phyloP scores from a whole-genome alignment of 495 filamentous ascomycete species.

The Pyronema omphalodes region DNA sequence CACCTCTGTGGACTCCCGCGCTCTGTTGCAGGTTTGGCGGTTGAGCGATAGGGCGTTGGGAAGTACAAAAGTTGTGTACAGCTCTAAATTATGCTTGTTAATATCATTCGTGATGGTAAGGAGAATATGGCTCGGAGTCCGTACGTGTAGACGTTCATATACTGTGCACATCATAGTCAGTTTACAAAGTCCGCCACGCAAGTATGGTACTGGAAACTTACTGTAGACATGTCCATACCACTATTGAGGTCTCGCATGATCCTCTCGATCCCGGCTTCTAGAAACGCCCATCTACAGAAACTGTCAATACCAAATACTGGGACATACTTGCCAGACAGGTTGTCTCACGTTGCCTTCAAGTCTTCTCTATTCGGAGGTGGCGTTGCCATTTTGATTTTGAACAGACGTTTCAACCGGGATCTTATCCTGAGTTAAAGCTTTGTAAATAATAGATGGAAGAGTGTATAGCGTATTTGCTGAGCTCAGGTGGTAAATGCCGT shows the following conservation, averaged over 20 bases:
- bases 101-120: slow-evolving; percentile 6
- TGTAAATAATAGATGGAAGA: background rate
- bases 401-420: background rate
- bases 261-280: slow-evolving; percentile 69
- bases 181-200: slow-evolving; percentile 16
- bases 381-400: background rate
- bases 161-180: slow-evolving; percentile 32
- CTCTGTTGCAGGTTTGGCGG: slow-evolving; percentile 24
- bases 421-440: background rate
- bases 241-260: slow-evolving; percentile 86
- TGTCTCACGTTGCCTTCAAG: slow-evolving; percentile 2
- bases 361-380: slow-evolving; percentile 3
- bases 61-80: slow-evolving; percentile 98
- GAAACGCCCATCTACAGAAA: slow-evolving; percentile 56
- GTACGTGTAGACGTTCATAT: slow-evolving; percentile 95
- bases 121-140: slow-evolving; percentile 18
- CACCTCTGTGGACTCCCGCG: slow-evolving; percentile 54
- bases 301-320: background rate
- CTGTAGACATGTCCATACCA: slow-evolving; percentile 78
- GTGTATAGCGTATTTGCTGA: background rate
- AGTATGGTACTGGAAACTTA: slow-evolving; percentile 29
- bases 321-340: background rate
- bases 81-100: slow-evolving; percentile 34
- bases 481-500: background rate
- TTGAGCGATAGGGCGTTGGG: slow-evolving; percentile 63